phyloP scores from a whole-genome alignment of 2,329 filamentous ascomycete species.

The Neofusicoccum umdonicola region DNA sequence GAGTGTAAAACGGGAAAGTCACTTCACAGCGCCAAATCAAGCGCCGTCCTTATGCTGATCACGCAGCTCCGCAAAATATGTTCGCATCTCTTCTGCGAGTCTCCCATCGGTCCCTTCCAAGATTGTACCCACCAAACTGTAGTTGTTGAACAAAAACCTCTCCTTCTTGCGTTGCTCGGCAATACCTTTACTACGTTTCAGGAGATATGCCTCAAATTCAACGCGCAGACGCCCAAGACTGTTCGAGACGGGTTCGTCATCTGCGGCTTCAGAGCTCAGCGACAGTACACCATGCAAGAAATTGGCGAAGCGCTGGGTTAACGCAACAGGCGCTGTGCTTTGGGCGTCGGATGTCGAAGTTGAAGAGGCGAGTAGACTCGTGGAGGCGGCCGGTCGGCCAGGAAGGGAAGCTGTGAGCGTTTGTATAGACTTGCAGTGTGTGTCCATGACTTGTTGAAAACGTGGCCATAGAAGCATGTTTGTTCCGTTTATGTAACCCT shows the following conservation, averaged over 20 bases:
- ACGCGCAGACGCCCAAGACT: conserved; percentile 73
- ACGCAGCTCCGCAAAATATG: conserved; percentile 66
- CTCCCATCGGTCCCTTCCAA: conserved; percentile 71
- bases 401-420: conserved; percentile 49
- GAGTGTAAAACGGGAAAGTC: not conserved
- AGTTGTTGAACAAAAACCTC: conserved; percentile 93
- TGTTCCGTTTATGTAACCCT: conserved; percentile 89
- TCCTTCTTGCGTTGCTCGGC: conserved; percentile 77
- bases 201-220: conserved; percentile 81
- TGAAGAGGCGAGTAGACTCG: conserved; percentile 42
- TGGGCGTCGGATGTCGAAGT: conserved; percentile 54
- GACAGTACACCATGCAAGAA: conserved; percentile 80
- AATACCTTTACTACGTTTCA: conserved; percentile 71
- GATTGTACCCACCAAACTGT: conserved; percentile 89
- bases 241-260: conserved; percentile 86
- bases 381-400: conserved; percentile 32
- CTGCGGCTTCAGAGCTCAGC: conserved; percentile 84
- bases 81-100: conserved; percentile 70
- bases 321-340: conserved; percentile 81
- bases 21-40: not conserved
- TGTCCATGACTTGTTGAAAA: conserved; percentile 90
- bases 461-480: conserved; percentile 97
- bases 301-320: conserved; percentile 95
- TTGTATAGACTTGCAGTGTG: conserved; percentile 84
- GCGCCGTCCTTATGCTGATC: conserved; percentile 24